Base-by-base conservation (phyloP, 768 basidiomycete genomes). In the Lyophyllum shimeji region DNA sequence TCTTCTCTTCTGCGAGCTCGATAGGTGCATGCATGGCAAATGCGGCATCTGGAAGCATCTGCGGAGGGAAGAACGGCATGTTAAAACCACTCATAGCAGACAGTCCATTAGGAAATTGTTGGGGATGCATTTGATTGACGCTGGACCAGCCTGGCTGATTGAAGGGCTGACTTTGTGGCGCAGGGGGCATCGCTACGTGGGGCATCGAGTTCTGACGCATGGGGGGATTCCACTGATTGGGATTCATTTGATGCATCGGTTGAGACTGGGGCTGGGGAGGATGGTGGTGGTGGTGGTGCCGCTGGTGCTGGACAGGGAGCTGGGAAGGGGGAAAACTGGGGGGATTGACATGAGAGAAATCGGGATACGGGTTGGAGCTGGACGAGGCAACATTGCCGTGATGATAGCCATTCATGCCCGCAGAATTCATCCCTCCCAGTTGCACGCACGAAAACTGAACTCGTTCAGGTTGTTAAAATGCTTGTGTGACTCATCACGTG, bases 1-100 rank as follows among this genome's bases (percentile, higher is more conserved):
- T 65, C 12, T 78, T 76, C 49, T 90, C 87, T 64, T 90, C 88
- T 18, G 78, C 73, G 34, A 70, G 71, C 37, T 66, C 82, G 63
- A 72, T 84, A 7, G 86, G 86, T 15, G 74, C 70, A 29, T 78
- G 82, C 60, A 86, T 70, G 7, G 77, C 71, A 24, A 81, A 69
- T 33, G 82, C 29, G 29, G 29, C 79, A 56, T 85, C 83, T 56
- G 85, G 83, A 40, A 85, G 67, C 24, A 86, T 65, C 60, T 85
- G 82, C 47, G 76, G 78, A 6, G 81, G 76, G 29, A 86, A 58
- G 53, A 77, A 72, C 2, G 76, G 69, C 63, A 78, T 66, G 56
- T 71, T 74, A 56, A 78, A 74, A 37, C 65, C 63, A 43, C 57
- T 50, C 52, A 68, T 62, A 9, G 67, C 37, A 25, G 68, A 58